Evolutionary conservation across 2,329 filamentous ascomycete species (phyloP).

Genomic region (Thielaviopsis euricoi): DNA sequence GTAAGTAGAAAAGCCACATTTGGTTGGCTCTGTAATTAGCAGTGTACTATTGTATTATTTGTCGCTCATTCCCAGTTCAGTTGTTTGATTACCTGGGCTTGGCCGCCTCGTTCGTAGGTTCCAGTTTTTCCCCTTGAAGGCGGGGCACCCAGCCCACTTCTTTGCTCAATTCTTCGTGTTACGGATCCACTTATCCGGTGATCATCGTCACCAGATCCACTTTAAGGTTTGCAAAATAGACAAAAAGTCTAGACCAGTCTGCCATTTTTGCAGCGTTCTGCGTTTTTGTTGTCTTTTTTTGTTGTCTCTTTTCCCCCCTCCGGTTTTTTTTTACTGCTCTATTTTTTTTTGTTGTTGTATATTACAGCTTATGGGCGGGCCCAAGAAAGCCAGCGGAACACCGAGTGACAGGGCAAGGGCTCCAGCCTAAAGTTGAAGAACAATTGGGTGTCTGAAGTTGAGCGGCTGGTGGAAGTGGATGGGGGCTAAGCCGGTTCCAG

Average conservation of each 20-base stretch:
- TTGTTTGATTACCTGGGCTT: background rate
- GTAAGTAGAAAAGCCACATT: background rate
- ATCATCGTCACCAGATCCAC: background rate
- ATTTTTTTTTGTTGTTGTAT: background rate
- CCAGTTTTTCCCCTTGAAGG: background rate
- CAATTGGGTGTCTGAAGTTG: background rate
- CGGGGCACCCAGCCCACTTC: background rate
- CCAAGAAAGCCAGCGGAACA: conserved; percentile 3
- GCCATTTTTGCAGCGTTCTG: background rate
- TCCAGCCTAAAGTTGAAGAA: background rate
- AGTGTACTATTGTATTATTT: background rate
- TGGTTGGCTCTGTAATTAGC: background rate
- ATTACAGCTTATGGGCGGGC: background rate
- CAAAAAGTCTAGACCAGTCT: conserved; percentile 4
- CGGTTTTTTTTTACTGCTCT: background rate
- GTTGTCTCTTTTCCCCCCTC: background rate
- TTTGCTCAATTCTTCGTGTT: background rate
- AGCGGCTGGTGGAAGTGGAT: background rate
- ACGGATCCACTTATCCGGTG: background rate
- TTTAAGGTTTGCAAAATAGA: conserved; percentile 3
- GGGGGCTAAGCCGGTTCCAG: background rate
- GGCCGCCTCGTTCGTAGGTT: background rate
- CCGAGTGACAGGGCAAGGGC: conserved; percentile 2
- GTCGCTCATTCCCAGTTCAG: background rate
- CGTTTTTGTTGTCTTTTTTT: background rate